Percentiles rank a stretch among this genome's conserved stretches.
These are phyloP conservation scores for Xylariaceae sp. DNA, from an alignment of 2,329 filamentous ascomycete genomes.

Conservation along the genomic window DNA sequence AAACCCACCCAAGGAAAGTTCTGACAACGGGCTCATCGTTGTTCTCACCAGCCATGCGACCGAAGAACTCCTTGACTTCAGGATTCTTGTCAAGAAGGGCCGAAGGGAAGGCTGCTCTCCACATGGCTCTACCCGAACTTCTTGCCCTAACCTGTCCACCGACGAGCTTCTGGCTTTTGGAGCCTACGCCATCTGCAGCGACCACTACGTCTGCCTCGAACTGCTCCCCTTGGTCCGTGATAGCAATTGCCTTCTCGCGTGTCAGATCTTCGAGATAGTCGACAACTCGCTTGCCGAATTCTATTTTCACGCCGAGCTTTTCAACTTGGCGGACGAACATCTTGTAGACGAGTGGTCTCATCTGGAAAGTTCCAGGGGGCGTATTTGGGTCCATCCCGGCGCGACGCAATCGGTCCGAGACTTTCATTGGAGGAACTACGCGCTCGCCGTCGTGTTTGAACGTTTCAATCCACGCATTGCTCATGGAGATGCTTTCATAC, in stretches of 20 bases:
- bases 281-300: conserved; percentile 43
- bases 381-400: conserved; percentile 38
- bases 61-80: conserved; percentile 36
- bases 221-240: conserved; percentile 45
- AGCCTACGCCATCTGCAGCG: conserved; percentile 44
- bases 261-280: conserved; percentile 46
- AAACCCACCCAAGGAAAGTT: conserved; percentile 42
- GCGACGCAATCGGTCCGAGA: conserved; percentile 43
- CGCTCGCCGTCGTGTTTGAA: conserved; percentile 48
- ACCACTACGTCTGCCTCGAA: conserved; percentile 45
- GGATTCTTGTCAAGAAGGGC: conserved; percentile 39
- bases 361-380: conserved; percentile 50
- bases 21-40: conserved; percentile 40
- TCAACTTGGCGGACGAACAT: conserved; percentile 49
- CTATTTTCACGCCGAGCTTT: conserved; percentile 42
- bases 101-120: conserved; percentile 39
- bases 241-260: conserved; percentile 39
- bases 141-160: conserved; percentile 38
- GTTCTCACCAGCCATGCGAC: conserved; percentile 36
- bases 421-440: conserved; percentile 44
- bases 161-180: conserved; percentile 41
- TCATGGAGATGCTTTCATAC: conserved; percentile 47
- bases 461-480: conserved; percentile 51
- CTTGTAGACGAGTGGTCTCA: conserved; percentile 50
- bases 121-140: conserved; percentile 41